Evolutionary conservation across 805 yeast genomes (phyloP), one percentile per base, ranked within the genome.

Genomic region (Candida gorgasii): DNA sequence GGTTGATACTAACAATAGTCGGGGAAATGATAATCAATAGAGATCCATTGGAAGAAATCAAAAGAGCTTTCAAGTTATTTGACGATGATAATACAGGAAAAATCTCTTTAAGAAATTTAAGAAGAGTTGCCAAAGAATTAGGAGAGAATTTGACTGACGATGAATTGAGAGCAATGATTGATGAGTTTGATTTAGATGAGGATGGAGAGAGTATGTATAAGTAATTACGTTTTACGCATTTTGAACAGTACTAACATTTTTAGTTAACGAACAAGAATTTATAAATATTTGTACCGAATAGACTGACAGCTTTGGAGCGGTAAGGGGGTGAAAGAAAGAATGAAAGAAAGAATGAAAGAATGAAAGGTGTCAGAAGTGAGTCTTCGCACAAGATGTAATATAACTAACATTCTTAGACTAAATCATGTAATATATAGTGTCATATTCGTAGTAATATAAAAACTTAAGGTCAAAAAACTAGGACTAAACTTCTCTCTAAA

Each of bases 121-220:
- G 95, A 61, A 76, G 93, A 47, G 96, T 92, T 1, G 93, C 97
- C 8, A 86, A 86, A 53, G 97, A 92, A 51, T 67, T 93, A 44
- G 97, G 97, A 2, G 99, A 93, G 62, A 86, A 84, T 53, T 68
- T 93, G 44, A 82, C 88, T 8, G 99, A 93, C 52, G 96, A 89
- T 45, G 99, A 93, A 58, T 71, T 93, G 39, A 76, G 86, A 51
- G 97, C 97, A 4, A 93, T 93, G 99, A 93, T 93, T 50, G 96
- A 90, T 48, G 98, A 92, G 62, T 93, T 93, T 59, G 99, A 93
- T 65, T 67, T 90, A 39, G 97, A 93, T 60, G 95, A 88, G 43
- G 98, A 93, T 62, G 98, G 98, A 39, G 96, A 87, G 51, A 90
- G 76, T 65, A 63, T 53, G 76, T 75, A 68, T 57, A 32, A 18